Conservation (phyloP, 495 filamentous ascomycete species). For the Podospora pseudocomata region DNA sequence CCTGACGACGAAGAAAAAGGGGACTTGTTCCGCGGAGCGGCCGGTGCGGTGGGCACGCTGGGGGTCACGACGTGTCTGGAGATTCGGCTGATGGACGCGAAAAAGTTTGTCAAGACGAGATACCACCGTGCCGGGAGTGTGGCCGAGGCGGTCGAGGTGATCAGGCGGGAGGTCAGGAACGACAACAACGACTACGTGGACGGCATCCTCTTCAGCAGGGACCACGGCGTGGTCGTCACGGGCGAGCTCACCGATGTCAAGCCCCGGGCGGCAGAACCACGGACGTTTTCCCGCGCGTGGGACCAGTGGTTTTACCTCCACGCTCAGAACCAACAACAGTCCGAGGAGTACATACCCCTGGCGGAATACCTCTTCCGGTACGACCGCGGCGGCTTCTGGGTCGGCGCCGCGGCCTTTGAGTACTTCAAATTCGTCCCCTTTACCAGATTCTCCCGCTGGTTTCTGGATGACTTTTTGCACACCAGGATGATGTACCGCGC, state of each 20-base stretch:
- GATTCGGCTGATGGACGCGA: conserved; percentile 49
- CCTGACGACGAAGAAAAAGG: conserved; percentile 28
- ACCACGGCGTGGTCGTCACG: conserved; percentile 48
- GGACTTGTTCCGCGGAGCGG: conserved; percentile 57
- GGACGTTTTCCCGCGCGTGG: conserved; percentile 38
- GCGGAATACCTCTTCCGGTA: conserved; percentile 60
- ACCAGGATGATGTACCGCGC: conserved; percentile 63
- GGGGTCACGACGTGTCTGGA: conserved; percentile 57
- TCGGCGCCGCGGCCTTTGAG: conserved; percentile 51
- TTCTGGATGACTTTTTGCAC: conserved; percentile 61
- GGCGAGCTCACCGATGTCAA: conserved; percentile 44
- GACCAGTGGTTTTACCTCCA: conserved; percentile 57
- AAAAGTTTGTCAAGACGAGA: conserved; percentile 49
- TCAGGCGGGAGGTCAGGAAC: conserved; percentile 21
- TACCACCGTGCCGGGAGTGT: conserved; percentile 34
- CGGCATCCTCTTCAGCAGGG: conserved; percentile 48
- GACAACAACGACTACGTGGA: conserved; percentile 45
- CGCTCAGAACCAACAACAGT: conserved; percentile 29
- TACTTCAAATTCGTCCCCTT: conserved; percentile 55
- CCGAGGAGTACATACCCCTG: conserved; percentile 39
- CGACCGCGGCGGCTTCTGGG: conserved; percentile 61
- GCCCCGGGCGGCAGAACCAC: conserved; percentile 28
- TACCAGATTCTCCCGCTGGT: conserved; percentile 51
- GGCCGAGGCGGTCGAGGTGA: conserved; percentile 15
- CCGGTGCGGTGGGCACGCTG: conserved; percentile 56